Conservation (phyloP, 2,329 filamentous ascomycete species). For the Chaetomiaceae sp. region DNA sequence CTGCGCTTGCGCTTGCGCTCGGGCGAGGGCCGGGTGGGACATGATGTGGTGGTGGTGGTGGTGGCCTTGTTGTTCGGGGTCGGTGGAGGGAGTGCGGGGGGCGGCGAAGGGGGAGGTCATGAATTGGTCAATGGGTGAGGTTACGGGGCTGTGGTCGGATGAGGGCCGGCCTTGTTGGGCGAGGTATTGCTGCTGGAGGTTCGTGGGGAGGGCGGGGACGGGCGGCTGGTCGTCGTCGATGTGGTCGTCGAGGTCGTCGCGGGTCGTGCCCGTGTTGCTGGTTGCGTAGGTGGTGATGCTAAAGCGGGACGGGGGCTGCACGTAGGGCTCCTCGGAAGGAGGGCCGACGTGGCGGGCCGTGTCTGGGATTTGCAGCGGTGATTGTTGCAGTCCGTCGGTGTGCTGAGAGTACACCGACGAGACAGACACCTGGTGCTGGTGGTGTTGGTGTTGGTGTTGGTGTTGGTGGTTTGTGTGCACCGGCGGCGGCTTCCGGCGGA, state of each 20-base stretch:
- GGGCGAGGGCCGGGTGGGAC: slow-evolving; percentile 18
- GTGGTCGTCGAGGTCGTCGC: slow-evolving; percentile 33
- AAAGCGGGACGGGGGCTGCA: slow-evolving; percentile 56
- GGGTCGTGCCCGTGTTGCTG: slow-evolving; percentile 42
- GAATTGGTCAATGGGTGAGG: slow-evolving; percentile 35
- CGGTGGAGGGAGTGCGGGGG: not conserved
- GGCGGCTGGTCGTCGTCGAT: slow-evolving; percentile 33
- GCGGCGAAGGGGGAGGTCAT: slow-evolving; percentile 28
- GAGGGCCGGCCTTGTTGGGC: slow-evolving; percentile 30
- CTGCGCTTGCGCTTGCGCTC: slow-evolving; percentile 14
- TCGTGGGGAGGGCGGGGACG: slow-evolving; percentile 35
- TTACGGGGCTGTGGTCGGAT: slow-evolving; percentile 30
- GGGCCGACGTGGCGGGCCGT: not conserved
- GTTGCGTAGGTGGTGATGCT: slow-evolving; percentile 60
- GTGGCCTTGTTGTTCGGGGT: slow-evolving; percentile 7
- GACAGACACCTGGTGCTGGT: slow-evolving; percentile 31
- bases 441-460: slow-evolving; percentile 28
- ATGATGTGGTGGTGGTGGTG: not conserved
- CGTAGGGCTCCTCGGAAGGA: slow-evolving; percentile 39
- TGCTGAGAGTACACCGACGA: slow-evolving; percentile 33
- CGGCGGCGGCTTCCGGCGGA: slow-evolving; percentile 28
- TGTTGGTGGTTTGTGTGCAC: slow-evolving; percentile 25
- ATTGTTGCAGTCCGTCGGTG: slow-evolving; percentile 21
- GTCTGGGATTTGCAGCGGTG: slow-evolving; percentile 20
- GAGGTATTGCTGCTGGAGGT: slow-evolving; percentile 27